Percentiles rank a stretch among this genome's conserved stretches.
Conservation (phyloP, 2,329 filamentous ascomycete genomes). For the Clonostachys rosea region DNA sequence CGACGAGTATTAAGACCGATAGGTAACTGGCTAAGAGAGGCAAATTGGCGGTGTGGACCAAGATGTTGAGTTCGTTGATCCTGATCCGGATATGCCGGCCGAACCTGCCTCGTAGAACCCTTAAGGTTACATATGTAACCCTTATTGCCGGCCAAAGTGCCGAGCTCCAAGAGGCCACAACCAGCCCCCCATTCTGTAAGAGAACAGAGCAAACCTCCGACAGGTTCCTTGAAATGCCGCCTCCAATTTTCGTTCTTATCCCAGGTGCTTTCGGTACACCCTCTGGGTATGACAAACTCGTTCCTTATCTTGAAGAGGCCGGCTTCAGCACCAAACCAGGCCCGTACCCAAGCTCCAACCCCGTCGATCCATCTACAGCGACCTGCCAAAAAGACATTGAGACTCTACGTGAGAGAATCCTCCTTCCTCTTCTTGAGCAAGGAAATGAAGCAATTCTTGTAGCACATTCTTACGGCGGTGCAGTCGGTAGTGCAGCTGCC, state of each 20-base stretch:
- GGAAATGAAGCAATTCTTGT: conserved; percentile 39
- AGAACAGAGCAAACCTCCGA: too few species aligned
- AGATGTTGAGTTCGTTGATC: too few species aligned
- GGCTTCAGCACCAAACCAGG: background rate
- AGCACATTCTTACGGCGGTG: conserved; percentile 43
- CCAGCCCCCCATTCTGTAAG: too few species aligned
- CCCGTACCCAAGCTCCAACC: background rate
- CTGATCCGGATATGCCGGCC: too few species aligned
- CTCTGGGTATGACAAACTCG: background rate
- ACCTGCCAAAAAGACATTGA: background rate
- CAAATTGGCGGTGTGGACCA: too few species aligned
- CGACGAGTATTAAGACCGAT: too few species aligned
- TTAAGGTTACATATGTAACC: too few species aligned
- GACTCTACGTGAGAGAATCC: background rate
- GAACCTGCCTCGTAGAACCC: too few species aligned
- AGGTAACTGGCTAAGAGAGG: too few species aligned
- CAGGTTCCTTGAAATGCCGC: too few species aligned
- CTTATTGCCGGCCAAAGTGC: too few species aligned
- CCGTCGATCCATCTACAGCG: background rate
- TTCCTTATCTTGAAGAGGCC: background rate
- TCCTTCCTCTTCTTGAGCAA: background rate
- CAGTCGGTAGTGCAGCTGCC: conserved; percentile 38
- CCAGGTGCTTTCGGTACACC: background rate
- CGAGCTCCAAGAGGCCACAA: too few species aligned
- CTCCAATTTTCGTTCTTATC: background rate